phyloP scores from a whole-genome alignment of 2,329 filamentous ascomycete species.

The Hortaea sp. region DNA sequence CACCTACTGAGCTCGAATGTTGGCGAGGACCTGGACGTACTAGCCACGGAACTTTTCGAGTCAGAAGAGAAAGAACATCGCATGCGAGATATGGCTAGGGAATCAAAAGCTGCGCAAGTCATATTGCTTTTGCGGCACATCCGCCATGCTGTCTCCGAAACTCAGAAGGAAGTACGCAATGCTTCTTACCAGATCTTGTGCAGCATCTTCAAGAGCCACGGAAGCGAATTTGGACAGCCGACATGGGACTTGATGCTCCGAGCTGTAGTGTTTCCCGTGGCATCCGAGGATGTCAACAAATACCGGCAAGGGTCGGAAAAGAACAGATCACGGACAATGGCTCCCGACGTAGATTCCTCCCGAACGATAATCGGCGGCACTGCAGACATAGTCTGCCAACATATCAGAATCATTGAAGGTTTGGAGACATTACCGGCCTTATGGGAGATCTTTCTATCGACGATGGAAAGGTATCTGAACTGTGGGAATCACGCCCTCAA shows the following conservation, averaged over 20 bases:
- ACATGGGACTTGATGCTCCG: constrained; percentile 79
- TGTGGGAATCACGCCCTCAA: constrained; percentile 32
- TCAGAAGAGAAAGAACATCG: constrained; percentile 15
- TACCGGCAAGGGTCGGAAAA: not conserved
- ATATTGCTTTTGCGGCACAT: constrained; percentile 64
- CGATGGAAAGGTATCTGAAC: constrained; percentile 48
- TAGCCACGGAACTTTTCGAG: constrained; percentile 11
- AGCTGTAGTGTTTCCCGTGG: constrained; percentile 67
- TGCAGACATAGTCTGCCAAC: constrained; percentile 62
- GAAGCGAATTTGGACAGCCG: constrained; percentile 64
- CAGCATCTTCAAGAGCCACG: constrained; percentile 85
- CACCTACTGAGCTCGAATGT: constrained; percentile 53
- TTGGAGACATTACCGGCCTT: constrained; percentile 59
- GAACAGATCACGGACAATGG: not conserved
- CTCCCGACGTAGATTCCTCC: constrained; percentile 47
- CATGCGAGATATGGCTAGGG: constrained; percentile 5
- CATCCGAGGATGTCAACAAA: constrained; percentile 67
- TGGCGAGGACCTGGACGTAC: constrained; percentile 23
- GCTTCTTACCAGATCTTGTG: constrained; percentile 86
- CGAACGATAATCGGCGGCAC: constrained; percentile 65
- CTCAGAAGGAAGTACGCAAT: constrained; percentile 66
- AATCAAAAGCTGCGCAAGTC: constrained; percentile 53
- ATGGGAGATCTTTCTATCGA: constrained; percentile 64
- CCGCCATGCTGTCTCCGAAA: constrained; percentile 60
- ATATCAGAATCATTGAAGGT: constrained; percentile 60